Evolutionary conservation across 1,284 basidiomycete species (phyloP), one percentile per base, ranked within the genome.

Genomic region (Cryptococcus sp.): DNA sequence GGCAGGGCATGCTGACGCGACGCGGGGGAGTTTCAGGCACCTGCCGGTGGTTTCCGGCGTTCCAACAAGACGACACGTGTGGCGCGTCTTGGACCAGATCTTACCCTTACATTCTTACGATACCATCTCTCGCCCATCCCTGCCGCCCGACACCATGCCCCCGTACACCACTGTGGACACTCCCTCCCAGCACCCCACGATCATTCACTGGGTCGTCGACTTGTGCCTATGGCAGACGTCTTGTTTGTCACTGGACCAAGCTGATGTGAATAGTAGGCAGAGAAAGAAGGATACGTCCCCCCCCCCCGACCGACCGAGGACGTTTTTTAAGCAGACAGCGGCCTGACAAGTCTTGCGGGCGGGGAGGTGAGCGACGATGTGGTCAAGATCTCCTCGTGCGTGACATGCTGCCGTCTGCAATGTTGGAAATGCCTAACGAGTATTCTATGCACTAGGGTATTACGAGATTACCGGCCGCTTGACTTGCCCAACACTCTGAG

Each of bases 321-420:
- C 71, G 9, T 69, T 81, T 23, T 65, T 81, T 13, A 73, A 71
- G 46, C 79, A 80, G 59, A 79, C 80, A 1, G 76, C 76, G 1
- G 77, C 79, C 2, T 80, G 79, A 70, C 79, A 81, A 60, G 74
- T 80, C 38, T 66, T 72, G 52, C 68, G 56, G 15, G 44, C 59
- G 0, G 50, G 38, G 39, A 43, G 44, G 43, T 28, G 9, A 13
- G 46, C 43, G 46, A 52, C n/a, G 50, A 46, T 35, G 33, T 54
- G 35, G 33, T 49, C 12, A 50, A 57, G 49, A 21, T 72, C 12
- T 45, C 63, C 23, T 64, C 67, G 61, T 69, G 35, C 50, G 67
- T 57, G 20, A 3, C 28, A 11, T 38, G 15, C 9, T 21, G 21
- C 43, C 45, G 52, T 5, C 9, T 33, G 28, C 28, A 4, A 9